Evolutionary conservation across 129 eudicot species (phyloP).

Genomic region (Flaveria ramosissima): DNA sequence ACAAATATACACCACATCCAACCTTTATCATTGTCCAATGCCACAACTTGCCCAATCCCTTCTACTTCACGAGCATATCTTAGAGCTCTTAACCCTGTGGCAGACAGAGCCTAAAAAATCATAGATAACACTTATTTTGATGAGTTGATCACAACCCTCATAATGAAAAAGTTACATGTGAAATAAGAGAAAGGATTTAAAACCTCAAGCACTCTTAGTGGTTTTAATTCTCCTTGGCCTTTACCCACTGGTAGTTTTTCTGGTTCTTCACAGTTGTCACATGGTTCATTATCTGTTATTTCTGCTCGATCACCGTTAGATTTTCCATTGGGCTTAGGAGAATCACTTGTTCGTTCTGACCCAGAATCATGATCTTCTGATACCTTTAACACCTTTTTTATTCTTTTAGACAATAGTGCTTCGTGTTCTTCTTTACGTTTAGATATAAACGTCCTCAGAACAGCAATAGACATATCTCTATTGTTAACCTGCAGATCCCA

Average conservation of each 20-base stretch:
- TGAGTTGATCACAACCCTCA: background rate
- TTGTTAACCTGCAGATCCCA: slow-evolving; percentile 69
- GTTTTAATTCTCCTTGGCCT: slow-evolving; percentile 60
- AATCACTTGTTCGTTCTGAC: slow-evolving; percentile 39
- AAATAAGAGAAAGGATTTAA: slow-evolving; percentile 1
- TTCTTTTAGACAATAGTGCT: slow-evolving; percentile 52
- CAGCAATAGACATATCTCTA: slow-evolving; percentile 97
- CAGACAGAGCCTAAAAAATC: slow-evolving; percentile 76
- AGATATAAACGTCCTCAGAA: slow-evolving; percentile 79
- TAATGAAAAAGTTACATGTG: background rate
- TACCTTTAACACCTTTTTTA: slow-evolving; percentile 41
- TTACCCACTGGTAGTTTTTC: slow-evolving; percentile 44
- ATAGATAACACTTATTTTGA: slow-evolving; percentile 8
- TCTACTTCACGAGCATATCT: slow-evolving; percentile 98
- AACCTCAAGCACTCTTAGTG: slow-evolving; percentile 97
- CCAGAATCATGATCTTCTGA: slow-evolving; percentile 42
- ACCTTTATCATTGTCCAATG: slow-evolving; percentile 89
- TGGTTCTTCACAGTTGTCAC: slow-evolving; percentile 48
- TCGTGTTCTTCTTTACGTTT: slow-evolving; percentile 82
- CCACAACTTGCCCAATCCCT: slow-evolving; percentile 92
- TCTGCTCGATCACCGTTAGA: slow-evolving; percentile 57
- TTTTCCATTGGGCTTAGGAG: slow-evolving; percentile 43
- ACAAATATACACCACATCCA: slow-evolving; percentile 14
- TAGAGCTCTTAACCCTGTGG: slow-evolving; percentile 91
- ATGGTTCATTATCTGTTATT: slow-evolving; percentile 40